Percentiles rank a stretch among this genome's conserved stretches.
phyloP scores from a whole-genome alignment of 495 filamentous ascomycete species.

The Lophiotrema nucula region DNA sequence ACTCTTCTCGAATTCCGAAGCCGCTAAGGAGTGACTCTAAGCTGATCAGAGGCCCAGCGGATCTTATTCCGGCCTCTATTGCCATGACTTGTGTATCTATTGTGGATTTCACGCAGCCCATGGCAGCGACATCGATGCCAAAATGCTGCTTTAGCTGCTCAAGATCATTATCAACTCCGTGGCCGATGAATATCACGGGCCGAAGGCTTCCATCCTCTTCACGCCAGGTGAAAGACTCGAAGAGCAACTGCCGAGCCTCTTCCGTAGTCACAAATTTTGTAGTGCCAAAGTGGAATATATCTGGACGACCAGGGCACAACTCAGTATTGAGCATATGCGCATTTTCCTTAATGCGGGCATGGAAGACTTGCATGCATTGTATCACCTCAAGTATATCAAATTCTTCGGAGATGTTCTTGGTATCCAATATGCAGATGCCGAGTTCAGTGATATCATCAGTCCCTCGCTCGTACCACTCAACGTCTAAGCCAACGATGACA shows the following conservation, averaged over 20 bases:
- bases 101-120: neutral
- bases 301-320: neutral
- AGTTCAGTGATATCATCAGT: constrained; percentile 9
- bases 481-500: constrained; percentile 6
- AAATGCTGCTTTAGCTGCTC: neutral
- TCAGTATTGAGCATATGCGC: constrained; percentile 14
- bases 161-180: constrained; percentile 4
- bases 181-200: constrained; percentile 9
- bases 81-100: constrained; percentile 13
- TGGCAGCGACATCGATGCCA: neutral
- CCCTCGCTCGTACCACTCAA: constrained; percentile 5
- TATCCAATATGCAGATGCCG: constrained; percentile 1
- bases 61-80: neutral
- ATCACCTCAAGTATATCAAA: neutral
- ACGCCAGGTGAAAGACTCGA: constrained; percentile 2
- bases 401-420: neutral
- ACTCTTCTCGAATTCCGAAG: neutral
- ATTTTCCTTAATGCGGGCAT: constrained; percentile 2
- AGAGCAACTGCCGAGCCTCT: constrained; percentile 1
- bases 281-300: constrained; percentile 9
- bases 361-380: neutral
- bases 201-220: neutral
- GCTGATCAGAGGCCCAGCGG: neutral
- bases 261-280: constrained; percentile 8
- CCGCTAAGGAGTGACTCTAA: neutral